Evolutionary conservation across 163 green algal genomes (phyloP), one percentile per base, ranked within the genome.

Genomic region (Scenedesmus sp.): DNA sequence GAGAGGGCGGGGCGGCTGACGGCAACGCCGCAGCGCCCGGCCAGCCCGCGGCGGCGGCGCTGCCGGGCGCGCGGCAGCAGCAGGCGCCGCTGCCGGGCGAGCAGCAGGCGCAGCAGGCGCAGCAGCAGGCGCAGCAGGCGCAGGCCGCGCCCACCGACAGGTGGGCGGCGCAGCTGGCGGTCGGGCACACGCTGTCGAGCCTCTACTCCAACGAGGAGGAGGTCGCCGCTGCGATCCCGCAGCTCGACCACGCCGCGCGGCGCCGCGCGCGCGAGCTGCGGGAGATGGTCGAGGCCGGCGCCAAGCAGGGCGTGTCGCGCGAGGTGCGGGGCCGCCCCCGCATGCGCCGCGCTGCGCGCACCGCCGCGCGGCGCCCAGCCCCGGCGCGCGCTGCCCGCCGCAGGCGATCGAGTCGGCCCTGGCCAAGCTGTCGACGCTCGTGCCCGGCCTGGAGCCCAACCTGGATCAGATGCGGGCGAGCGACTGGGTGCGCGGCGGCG

Each of bases 401-500:
- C 57, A 47, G 57, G 57, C 26, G 57, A 42, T 42, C 24, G 57
- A 39, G 18, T 18, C 60, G 4, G 73, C 72, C 47, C 28, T 70
- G 45, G 28, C 36, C 28, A 44, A 70, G 45, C 72, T 80, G 50
- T 17, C 74, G 74, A 45, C 22, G 14, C 24, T 81, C 15, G 34
- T 81, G 50, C 74, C 74, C 11, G 74, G 51, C 17, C 48, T 81
- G 34, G 14, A 26, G 6, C 60, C 62, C 0, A 81, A 81, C 62
- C 74, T 81, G 14, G 74, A 81, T 28, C 45, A 81, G n/a, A 81
- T 81, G 74, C 74, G 65, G 48, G 74, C 74, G 0, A 75, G 60
- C 13, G 74, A 81, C 36, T 81, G 74, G 74, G 74, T 81, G 42
- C 42, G 70, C 4, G 11, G 47, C 47, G 47, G 47, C 17, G 45